Evolutionary conservation across 305 asterid genomes (phyloP), one percentile per base, ranked within the genome.

Genomic region (Rubia peregrina): DNA sequence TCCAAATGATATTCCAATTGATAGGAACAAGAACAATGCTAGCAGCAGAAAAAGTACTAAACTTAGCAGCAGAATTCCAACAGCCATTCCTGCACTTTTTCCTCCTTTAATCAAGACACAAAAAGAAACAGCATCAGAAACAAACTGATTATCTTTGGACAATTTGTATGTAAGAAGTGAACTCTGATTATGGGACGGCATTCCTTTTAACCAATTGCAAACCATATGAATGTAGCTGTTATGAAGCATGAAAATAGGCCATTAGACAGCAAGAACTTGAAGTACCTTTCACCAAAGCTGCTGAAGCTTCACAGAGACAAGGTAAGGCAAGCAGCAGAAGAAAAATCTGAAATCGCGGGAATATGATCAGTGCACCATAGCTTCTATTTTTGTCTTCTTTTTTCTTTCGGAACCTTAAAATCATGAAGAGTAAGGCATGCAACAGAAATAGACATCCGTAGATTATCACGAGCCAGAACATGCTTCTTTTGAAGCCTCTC

Each of bases 401-500:
- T 70, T 73, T 81, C 81, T 78, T 89, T 65, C 78, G 76, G 67
- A 84, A 67, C 77, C 78, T 83, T 44, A 89, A 78, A 71, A 93
- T 80, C 72, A 75, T 33, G 64, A 91, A 79, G 16, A 89, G 71
- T 68, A 88, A 73, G 57, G 77, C 83, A 72, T 93, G 97, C 74
- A 89, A 61, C 61, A 88, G 33, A 57, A 87, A 51, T 83, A 89
- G 80, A 80, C 89, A 49, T 78, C 87, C 88, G 3, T 84, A 79
- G 38, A 91, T 88, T 49, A 85, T 80, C 2, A 91, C 95, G 75
- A 91, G 71, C 98, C 98, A 93, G 78, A 93, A 89, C 95, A 93
- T 86, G 85, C 94, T 88, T 83, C 97, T 71, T 60, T 87, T 72
- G 80, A 93, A 93, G 79, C 91, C 90, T 81, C 96, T 87, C 98